Evolutionary conservation across 768 basidiomycete species (phyloP).

Genomic region (Chalciporus piperatus): DNA sequence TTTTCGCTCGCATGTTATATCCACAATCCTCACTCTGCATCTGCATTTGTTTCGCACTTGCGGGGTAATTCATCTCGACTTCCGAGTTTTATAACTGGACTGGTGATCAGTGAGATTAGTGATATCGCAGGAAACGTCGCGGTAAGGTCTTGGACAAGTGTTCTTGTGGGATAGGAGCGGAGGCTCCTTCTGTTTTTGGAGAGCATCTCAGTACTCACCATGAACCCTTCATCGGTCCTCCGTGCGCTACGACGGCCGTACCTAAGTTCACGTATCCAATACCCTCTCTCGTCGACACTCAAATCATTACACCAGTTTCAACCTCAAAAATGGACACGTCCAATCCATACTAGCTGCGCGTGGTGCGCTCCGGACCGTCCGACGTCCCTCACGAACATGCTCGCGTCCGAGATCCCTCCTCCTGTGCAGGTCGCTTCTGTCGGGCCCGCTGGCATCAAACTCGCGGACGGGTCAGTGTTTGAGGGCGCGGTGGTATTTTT

Average conservation of each 20-base stretch:
- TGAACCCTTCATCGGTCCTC: slow-evolving; percentile 1
- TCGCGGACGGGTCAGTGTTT: slow-evolving; percentile 76
- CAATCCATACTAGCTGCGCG: slow-evolving; percentile 16
- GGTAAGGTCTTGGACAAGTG: too few species aligned
- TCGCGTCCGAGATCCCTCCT: slow-evolving; percentile 65
- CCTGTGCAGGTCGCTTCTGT: slow-evolving; percentile 72
- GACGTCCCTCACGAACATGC: slow-evolving; percentile 60
- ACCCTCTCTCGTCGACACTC: neutral
- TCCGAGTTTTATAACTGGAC: too few species aligned
- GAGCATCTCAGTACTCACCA: neutral
- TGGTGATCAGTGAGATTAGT: too few species aligned
- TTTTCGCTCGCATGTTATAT: slow-evolving; percentile 6
- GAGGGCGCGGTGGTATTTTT: slow-evolving; percentile 80
- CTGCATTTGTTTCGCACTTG: neutral
- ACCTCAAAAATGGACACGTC: neutral
- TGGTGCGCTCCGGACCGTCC: slow-evolving; percentile 18
- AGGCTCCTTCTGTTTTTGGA: neutral
- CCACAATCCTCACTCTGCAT: slow-evolving; percentile 7
- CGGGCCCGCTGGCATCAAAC: slow-evolving; percentile 58
- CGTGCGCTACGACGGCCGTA: slow-evolving; percentile 3
- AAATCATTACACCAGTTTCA: neutral
- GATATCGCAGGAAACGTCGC: too few species aligned
- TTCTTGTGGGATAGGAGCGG: neutral
- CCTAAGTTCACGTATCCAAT: neutral
- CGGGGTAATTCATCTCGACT: too few species aligned